Evolutionary conservation across 78 protist species (phyloP).

Genomic region (Emiliania huxleyi): DNA sequence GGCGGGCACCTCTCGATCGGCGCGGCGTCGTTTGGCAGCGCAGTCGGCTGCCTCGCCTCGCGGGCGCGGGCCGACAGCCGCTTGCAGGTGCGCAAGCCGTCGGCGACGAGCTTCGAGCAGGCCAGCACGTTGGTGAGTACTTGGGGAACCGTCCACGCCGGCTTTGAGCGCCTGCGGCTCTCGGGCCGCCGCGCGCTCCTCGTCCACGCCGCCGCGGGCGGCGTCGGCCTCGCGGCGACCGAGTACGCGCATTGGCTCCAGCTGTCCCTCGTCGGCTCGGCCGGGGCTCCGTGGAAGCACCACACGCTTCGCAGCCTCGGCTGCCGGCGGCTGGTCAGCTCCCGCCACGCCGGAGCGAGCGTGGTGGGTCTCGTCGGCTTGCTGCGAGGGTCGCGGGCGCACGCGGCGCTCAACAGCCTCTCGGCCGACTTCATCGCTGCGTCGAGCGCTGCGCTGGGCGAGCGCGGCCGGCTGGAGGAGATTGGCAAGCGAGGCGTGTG

Average conservation of each 20-base stretch:
- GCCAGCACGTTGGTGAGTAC: background rate
- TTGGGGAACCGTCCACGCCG: background rate
- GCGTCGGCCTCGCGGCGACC: conserved; percentile 38
- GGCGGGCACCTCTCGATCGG: background rate
- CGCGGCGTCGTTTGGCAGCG: background rate
- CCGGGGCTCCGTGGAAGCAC: background rate
- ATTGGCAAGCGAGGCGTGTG: conserved; percentile 44
- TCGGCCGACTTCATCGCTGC: conserved; percentile 1
- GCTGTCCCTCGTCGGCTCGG: background rate
- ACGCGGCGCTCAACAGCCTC: conserved; percentile 7
- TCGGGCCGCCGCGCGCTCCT: background rate
- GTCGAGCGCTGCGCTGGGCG: background rate
- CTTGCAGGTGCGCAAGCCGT: background rate
- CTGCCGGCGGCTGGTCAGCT: background rate
- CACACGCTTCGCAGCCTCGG: background rate
- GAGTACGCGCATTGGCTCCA: background rate
- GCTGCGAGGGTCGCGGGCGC: background rate
- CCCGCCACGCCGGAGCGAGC: background rate
- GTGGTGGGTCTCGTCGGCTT: background rate
- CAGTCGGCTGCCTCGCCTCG: background rate
- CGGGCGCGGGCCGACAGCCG: background rate
- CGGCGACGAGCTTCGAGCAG: background rate
- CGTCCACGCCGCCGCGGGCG: conserved; percentile 38
- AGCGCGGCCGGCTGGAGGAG: background rate
- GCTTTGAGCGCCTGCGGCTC: background rate